Base-by-base conservation (phyloP, 225 moss, liverwort and hornwort species). In the Neckera pumila region DNA sequence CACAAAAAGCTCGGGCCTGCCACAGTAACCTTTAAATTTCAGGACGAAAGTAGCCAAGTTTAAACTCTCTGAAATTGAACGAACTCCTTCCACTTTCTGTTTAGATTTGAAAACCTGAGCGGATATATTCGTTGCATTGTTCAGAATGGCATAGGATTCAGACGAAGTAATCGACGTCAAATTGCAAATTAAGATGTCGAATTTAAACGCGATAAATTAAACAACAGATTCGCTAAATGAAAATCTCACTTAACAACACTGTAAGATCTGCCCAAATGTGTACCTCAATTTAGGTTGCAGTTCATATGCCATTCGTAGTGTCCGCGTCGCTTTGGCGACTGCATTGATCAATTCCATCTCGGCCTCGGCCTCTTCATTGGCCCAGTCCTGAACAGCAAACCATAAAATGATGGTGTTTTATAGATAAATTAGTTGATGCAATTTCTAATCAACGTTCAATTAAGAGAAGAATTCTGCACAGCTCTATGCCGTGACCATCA, bases 261-360 rank as follows among this genome's bases (percentile, higher is more conserved):
- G 22, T 5, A 58, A 38, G 79, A 49, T 60, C 61, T 80, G 79
- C 74, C 65, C 19, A 75, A 56, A 16, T 34, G 59, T 53, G 43
- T 88, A 96, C 98, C 93, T 94, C 87, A 95, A 92, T 90, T 90
- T 96, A 43, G 96, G 94, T 79, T 95, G 96, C 89, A 98, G 87
- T 76, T 94, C 95, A 87, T 95, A 96, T 28, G 91, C 94, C 96
- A 95, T 98, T 54, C 96, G 96, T 31, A 98, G 86, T 60, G 94
- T 94, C 64, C 96, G 92, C 82, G 95, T 91, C 43, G 95, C 92
- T 87, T 92, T 96, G 43, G 95, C 95, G 38, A 93, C 92, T 57
- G 93, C 86, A 69, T 95, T 94, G 33, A 96, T 91, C 56, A 92
- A 54, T 34, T 82, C 92, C 92, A 98, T 96, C 76, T 96, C 82